Conservation (phyloP, 208 protist genomes). For the Trichomonas vaginalis region DNA sequence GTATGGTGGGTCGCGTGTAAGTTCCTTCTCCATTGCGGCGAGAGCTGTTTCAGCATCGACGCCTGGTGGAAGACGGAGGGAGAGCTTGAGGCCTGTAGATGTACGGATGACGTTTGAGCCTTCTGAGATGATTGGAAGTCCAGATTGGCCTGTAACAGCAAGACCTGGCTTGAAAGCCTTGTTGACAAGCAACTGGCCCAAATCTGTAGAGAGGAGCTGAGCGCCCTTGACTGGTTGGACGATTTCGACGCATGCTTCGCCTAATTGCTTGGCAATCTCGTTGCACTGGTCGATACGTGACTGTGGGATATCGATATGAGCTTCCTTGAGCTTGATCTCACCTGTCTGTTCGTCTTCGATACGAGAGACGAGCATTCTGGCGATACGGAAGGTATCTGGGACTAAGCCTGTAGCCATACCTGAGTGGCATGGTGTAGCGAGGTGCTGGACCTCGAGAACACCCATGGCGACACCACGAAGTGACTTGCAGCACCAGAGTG, state of each 20-base stretch:
- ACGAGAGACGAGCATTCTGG: constrained; percentile 56
- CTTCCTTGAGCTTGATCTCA: constrained; percentile 51
- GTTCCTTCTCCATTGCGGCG: constrained; percentile 49
- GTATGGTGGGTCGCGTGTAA: constrained; percentile 64
- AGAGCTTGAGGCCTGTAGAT: constrained; percentile 64
- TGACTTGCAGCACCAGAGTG: constrained; percentile 72
- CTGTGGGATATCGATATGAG: constrained; percentile 62
- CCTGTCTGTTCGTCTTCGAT: constrained; percentile 71
- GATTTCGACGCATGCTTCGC: constrained; percentile 23
- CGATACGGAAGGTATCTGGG: constrained; percentile 70
- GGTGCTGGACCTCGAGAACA: constrained; percentile 52
- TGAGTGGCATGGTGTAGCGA: constrained; percentile 66
- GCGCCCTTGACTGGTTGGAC: constrained; percentile 32
- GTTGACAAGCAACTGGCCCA: constrained; percentile 50
- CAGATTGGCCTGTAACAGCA: constrained; percentile 59
- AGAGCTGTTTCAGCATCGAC: constrained; percentile 44
- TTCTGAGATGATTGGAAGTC: constrained; percentile 52
- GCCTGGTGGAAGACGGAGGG: constrained; percentile 64
- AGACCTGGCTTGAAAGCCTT: constrained; percentile 72
- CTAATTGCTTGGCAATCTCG: constrained; percentile 31
- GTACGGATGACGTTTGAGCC: constrained; percentile 74
- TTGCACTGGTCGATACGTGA: constrained; percentile 46
- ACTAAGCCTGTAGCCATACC: constrained; percentile 66
- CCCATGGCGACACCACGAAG: constrained; percentile 63
- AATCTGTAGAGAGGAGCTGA: constrained; percentile 46